Conservation (phyloP, 176 grass and related monocot genomes). For the Aegilops longissima region DNA sequence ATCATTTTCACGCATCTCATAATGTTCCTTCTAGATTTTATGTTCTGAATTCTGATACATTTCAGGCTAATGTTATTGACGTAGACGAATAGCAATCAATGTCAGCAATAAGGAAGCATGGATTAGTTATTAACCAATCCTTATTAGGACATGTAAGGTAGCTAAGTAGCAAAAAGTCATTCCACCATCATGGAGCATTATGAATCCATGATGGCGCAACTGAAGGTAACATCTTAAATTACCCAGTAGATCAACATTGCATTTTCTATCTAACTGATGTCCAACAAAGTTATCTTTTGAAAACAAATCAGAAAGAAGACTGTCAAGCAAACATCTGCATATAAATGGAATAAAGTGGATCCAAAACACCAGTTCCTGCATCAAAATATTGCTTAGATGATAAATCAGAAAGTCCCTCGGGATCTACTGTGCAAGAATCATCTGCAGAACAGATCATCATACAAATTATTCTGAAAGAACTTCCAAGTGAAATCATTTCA, state of each 20-base stretch:
- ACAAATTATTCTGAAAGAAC: slow-evolving; percentile 11
- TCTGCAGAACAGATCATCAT: not conserved
- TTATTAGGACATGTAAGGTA: not conserved
- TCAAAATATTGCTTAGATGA: not conserved
- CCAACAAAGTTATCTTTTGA: not conserved
- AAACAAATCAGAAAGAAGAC: slow-evolving; percentile 12
- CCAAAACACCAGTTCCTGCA: slow-evolving; percentile 1
- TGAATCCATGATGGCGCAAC: not conserved
- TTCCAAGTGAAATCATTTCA: not conserved
- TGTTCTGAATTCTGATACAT: not conserved
- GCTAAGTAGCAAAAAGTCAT: not conserved
- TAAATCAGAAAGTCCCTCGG: not conserved
- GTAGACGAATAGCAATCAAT: not conserved
- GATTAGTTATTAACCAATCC: not conserved
- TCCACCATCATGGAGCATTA: not conserved
- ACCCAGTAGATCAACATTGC: not conserved
- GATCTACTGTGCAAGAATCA: slow-evolving; percentile 1
- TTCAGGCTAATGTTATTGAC: not conserved
- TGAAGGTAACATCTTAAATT: slow-evolving; percentile 7
- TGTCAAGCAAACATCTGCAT: slow-evolving; percentile 12
- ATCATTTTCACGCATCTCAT: slow-evolving; percentile 19
- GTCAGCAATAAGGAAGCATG: slow-evolving; percentile 19
- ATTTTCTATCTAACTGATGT: slow-evolving; percentile 17
- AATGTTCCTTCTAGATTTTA: slow-evolving; percentile 10
- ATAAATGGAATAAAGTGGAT: not conserved